Base-by-base conservation (phyloP, 2,329 filamentous ascomycete species). In the Fusarium zealandicum region DNA sequence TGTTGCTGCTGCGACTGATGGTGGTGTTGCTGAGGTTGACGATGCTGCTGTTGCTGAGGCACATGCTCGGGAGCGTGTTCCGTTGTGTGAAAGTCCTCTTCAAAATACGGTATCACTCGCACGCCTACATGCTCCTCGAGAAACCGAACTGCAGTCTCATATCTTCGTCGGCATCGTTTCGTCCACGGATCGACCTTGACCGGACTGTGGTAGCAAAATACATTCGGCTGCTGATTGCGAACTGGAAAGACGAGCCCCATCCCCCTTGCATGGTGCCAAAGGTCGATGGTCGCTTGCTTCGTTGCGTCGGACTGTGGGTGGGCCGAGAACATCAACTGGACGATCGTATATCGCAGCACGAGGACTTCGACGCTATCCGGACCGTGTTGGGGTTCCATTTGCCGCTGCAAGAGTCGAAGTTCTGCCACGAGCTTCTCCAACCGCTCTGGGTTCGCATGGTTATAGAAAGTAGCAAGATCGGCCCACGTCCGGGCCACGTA, bases 111-210 rank as follows among this genome's bases (percentile, higher is more conserved):
- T 10, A 72, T 61, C 8, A 78, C 61, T 44, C 69, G 73, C 33
- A 77, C 70, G 8, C 72, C 72, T 11, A 72, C 69, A 41, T 76
- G 72, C 45, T 74, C 66, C 47, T 76, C 69, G 20, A 78, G 59
- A 20, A 78, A 70, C 32, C 70, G 64, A 8, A 73, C 67, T 3
- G 72, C 70, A 4, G 70, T 65, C 12, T 76, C 73, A 59, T 79
- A 79, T 43, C 74, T 70, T 40, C 76, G 71, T 18, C 72, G 70
- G 50, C 76, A 78, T 49, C 76, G 71, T 59, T 75, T 78, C 12
- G 73, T 75, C 73, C 72, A 76, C 2, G 76, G 76, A n/a, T 75
- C 72, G 6, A 76, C 72, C 61, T 77, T 77, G 59, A 79, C 67
- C 1, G 73, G 72, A 49, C 76, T 76, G 50, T 79, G 76, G 46